Evolutionary conservation across 768 basidiomycete genomes (phyloP).

Genomic region (Psilocybe azurescens): DNA sequence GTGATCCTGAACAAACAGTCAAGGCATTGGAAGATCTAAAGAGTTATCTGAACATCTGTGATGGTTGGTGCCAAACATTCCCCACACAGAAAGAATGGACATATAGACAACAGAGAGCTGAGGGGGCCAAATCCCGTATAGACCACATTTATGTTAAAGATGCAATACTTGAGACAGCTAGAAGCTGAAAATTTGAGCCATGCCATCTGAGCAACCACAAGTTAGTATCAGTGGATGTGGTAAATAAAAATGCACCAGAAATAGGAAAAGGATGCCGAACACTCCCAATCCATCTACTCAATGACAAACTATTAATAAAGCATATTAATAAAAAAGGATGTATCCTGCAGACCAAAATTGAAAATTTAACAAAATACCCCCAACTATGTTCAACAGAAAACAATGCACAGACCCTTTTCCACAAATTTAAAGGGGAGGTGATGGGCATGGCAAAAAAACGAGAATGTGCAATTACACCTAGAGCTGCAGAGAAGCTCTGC

Average conservation of each 20-base stretch:
- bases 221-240: constrained; percentile 29
- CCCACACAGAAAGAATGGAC: constrained; percentile 30
- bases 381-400: too few species aligned
- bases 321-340: too few species aligned
- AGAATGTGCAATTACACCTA: too few species aligned
- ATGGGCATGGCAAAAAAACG: too few species aligned
- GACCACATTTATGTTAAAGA: constrained; percentile 39
- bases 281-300: constrained; percentile 22
- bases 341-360: too few species aligned
- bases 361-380: too few species aligned
- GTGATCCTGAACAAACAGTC: constrained; percentile 19
- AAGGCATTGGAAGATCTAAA: constrained; percentile 29
- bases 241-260: constrained; percentile 24
- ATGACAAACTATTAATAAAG: too few species aligned
- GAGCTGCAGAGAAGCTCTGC: too few species aligned
- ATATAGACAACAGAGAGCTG: constrained; percentile 22
- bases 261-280: constrained; percentile 38
- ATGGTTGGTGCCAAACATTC: constrained; percentile 38
- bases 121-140: constrained; percentile 31
- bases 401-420: too few species aligned
- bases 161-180: constrained; percentile 5
- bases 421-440: too few species aligned
- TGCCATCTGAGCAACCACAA: constrained; percentile 34
- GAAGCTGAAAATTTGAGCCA: constrained; percentile 30
- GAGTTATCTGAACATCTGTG: constrained; percentile 19